Conservation (phyloP, 495 filamentous ascomycete genomes). For the Lepraria neglecta region DNA sequence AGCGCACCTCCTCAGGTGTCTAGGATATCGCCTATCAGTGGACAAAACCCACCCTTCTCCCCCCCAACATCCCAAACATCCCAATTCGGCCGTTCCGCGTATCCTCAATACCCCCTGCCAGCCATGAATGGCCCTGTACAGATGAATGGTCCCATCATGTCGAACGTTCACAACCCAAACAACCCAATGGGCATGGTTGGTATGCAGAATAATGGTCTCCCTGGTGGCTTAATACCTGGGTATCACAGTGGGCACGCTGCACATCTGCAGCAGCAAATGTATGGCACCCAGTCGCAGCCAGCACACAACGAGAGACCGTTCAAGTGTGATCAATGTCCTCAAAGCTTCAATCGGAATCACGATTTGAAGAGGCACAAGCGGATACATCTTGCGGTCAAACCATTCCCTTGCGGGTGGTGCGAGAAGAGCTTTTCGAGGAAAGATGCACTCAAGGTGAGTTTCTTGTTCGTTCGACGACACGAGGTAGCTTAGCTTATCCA, state of each 20-base stretch:
- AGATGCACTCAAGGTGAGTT: slow-evolving; percentile 87
- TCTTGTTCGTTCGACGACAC: not conserved
- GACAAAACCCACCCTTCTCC: slow-evolving; percentile 44
- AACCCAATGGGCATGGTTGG: slow-evolving; percentile 63
- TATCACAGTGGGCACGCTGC: slow-evolving; percentile 55
- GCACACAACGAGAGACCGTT: slow-evolving; percentile 77
- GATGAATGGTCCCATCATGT: slow-evolving; percentile 59
- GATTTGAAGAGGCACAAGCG: slow-evolving; percentile 93
- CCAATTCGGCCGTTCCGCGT: slow-evolving; percentile 44
- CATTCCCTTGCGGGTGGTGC: slow-evolving; percentile 84
- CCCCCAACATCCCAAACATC: slow-evolving; percentile 38
- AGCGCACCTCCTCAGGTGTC: slow-evolving; percentile 46
- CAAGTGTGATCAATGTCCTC: slow-evolving; percentile 86
- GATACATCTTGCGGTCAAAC: slow-evolving; percentile 93
- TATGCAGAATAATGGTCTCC: slow-evolving; percentile 42
- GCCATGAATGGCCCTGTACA: slow-evolving; percentile 40
- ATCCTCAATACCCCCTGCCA: slow-evolving; percentile 51
- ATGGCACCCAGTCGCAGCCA: slow-evolving; percentile 44
- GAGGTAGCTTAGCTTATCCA: slow-evolving; percentile 26
- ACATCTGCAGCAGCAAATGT: slow-evolving; percentile 47
- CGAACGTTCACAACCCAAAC: slow-evolving; percentile 68
- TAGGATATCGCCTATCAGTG: slow-evolving; percentile 50
- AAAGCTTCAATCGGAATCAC: slow-evolving; percentile 95
- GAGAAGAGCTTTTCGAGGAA: slow-evolving; percentile 97
- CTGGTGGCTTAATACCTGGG: slow-evolving; percentile 38